Percentiles rank a stretch among this genome's conserved stretches.
phyloP scores from a whole-genome alignment of 768 basidiomycete species.

The Kwoniella dejecticola region DNA sequence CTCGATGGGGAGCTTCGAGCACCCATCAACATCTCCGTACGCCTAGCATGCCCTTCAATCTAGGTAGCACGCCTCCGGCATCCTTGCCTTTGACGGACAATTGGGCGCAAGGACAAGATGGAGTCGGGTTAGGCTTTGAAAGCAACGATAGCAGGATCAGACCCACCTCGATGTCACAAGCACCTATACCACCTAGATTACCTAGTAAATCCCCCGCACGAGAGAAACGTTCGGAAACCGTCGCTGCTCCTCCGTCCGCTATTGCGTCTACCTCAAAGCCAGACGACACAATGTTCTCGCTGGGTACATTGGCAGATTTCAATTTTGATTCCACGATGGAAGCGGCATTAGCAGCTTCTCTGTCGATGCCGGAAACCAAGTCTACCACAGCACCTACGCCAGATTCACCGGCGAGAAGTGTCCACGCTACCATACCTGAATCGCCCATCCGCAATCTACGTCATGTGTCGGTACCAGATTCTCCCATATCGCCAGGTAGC shows the following conservation, averaged over 20 bases:
- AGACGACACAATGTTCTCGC: constrained; percentile 17
- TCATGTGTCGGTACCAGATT: neutral
- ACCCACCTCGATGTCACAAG: neutral
- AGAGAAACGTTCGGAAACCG: constrained; percentile 30
- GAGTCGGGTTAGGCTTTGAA: constrained; percentile 52
- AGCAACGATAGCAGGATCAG: neutral
- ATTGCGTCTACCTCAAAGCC: neutral
- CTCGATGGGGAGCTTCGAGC: constrained; percentile 70
- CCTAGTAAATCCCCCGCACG: constrained; percentile 4
- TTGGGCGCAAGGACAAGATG: constrained; percentile 47
- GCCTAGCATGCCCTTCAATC: constrained; percentile 40
- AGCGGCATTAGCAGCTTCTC: constrained; percentile 40
- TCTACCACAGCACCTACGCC: neutral
- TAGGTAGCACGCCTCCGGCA: constrained; percentile 52
- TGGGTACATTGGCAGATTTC: constrained; percentile 37
- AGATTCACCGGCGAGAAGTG: neutral
- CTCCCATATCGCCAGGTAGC: constrained; percentile 30
- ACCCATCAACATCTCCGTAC: constrained; percentile 37
- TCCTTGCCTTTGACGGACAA: constrained; percentile 13
- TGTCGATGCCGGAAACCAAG: constrained; percentile 28
- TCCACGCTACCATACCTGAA: neutral
- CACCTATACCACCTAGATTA: constrained; percentile 6
- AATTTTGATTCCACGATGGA: constrained; percentile 44
- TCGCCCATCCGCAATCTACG: constrained; percentile 8
- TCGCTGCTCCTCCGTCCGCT: constrained; percentile 61